phyloP scores from a whole-genome alignment of 1,284 basidiomycete genomes.

The Trichosporon inkin region DNA sequence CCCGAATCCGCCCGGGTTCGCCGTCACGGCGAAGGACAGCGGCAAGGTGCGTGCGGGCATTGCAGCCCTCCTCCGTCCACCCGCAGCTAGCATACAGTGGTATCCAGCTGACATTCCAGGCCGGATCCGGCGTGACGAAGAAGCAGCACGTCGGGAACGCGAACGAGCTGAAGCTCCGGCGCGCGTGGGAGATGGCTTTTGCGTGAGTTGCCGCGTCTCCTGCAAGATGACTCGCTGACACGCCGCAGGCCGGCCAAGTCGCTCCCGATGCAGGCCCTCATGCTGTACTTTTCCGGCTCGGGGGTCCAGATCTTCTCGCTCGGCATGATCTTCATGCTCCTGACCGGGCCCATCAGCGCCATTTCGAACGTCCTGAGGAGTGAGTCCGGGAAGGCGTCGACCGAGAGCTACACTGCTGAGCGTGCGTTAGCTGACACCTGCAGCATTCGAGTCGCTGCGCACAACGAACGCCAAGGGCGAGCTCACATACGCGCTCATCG shows the following conservation, averaged over 20 bases:
- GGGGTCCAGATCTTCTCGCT: slow-evolving; percentile 91
- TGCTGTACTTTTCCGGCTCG: slow-evolving; percentile 93
- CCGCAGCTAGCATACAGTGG: no score
- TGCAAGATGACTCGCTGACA: not conserved
- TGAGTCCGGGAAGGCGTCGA: slow-evolving; percentile 47
- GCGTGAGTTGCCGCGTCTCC: slow-evolving; percentile 43
- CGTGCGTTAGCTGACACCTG: not conserved
- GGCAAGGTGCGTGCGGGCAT: not conserved
- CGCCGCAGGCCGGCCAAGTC: slow-evolving; percentile 66
- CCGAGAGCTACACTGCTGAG: not conserved
- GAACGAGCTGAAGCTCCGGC: slow-evolving; percentile 64
- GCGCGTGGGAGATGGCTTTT: slow-evolving; percentile 82
- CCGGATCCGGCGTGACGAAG: not conserved
- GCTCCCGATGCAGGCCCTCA: slow-evolving; percentile 89
- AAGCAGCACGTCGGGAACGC: slow-evolving; percentile 21
- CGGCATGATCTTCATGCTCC: slow-evolving; percentile 84
- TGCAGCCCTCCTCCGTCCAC: no score
- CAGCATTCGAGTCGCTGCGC: slow-evolving; percentile 50
- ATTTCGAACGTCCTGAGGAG: slow-evolving; percentile 68
- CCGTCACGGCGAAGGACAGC: not conserved
- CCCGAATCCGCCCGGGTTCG: slow-evolving; percentile 4
- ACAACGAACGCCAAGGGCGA: slow-evolving; percentile 21
- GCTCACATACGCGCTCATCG: slow-evolving; percentile 35
- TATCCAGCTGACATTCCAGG: not conserved
- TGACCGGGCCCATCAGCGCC: slow-evolving; percentile 75